Evolutionary conservation across 441 rosid genomes (phyloP), one percentile per base, ranked within the genome.

Genomic region (Raphanus hybrid): DNA sequence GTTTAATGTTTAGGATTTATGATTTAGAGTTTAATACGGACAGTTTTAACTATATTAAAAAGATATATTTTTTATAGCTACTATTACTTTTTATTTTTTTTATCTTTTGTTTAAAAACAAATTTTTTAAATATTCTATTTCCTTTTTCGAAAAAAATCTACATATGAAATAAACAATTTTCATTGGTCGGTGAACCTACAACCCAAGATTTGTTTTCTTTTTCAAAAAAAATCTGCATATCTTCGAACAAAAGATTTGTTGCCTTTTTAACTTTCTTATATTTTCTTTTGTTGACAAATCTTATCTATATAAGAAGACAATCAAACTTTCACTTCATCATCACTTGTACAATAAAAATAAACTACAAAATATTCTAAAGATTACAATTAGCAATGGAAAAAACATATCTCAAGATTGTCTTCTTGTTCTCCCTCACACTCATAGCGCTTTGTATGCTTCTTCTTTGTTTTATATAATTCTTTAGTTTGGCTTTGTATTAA

Each of bases 351-450:
- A 71, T 43, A 10, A 59, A 37, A 55, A 39, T 0, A 34, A 70
- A 57, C 18, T 54, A 64, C 52, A 70, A 76, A 11, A 16, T 1
- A 1, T 15, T 57, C 65, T 6, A 41, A 35, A 78, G 26, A 11
- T 34, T 20, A 77, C 55, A 43, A 45, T 45, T 73, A 67, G 41
- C 41, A 73, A 74, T 79, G 78, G 78, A 74, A 74, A 79, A 74
- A 69, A 64, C 23, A 4, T 74, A 71, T 32, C 29, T 79, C 15
- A 79, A 69, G 67, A 75, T 74, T 10, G 68, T 69, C 50, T 79
- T 79, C 71, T 5, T 74, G 34, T 68, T 63, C 52, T 39, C 71
- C 55, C 72, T 45, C 54, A 45, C 54, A 45, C 2, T 12, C 54
- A 45, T 45, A 45, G 14, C 54, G 5, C 54, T 45, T 45, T 45